Evolutionary conservation across 257 asterid species (phyloP).

Genomic region (Forsythia viridissima): DNA sequence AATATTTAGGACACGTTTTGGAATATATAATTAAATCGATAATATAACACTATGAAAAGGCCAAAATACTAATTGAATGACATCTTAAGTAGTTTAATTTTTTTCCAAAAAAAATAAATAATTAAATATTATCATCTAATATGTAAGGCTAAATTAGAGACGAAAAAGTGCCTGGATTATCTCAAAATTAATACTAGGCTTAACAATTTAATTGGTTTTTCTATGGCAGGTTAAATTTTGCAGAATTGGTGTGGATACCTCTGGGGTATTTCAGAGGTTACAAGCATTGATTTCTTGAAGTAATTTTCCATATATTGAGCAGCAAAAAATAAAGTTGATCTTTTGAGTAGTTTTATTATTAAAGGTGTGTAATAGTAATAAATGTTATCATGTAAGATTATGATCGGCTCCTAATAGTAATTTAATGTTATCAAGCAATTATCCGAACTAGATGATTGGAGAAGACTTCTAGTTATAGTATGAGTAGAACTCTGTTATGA

Average conservation of each 20-base stretch:
- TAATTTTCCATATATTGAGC: neutral
- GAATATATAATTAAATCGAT: too few relatives aligned
- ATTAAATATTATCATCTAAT: too few relatives aligned
- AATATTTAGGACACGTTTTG: neutral
- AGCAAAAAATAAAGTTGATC: neutral
- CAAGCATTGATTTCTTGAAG: slow-evolving; percentile 11
- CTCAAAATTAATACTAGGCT: neutral
- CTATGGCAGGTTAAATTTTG: slow-evolving; percentile 26
- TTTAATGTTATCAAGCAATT: too few relatives aligned
- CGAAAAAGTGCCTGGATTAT: neutral
- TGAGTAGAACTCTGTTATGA: too few relatives aligned
- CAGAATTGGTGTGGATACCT: slow-evolving; percentile 32
- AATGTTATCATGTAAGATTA: too few relatives aligned
- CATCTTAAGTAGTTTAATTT: neutral
- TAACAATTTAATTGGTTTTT: neutral
- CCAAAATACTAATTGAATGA: too few relatives aligned
- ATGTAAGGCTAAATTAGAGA: neutral
- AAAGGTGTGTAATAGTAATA: too few relatives aligned
- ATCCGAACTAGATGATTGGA: too few relatives aligned
- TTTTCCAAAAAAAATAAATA: neutral
- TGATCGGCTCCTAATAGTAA: too few relatives aligned
- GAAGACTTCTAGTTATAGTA: too few relatives aligned
- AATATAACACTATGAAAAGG: neutral
- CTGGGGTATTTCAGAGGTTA: slow-evolving; percentile 10
- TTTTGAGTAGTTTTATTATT: neutral